Conservation (phyloP, 2,329 filamentous ascomycete genomes). For the Reticulascus tulasneorum region DNA sequence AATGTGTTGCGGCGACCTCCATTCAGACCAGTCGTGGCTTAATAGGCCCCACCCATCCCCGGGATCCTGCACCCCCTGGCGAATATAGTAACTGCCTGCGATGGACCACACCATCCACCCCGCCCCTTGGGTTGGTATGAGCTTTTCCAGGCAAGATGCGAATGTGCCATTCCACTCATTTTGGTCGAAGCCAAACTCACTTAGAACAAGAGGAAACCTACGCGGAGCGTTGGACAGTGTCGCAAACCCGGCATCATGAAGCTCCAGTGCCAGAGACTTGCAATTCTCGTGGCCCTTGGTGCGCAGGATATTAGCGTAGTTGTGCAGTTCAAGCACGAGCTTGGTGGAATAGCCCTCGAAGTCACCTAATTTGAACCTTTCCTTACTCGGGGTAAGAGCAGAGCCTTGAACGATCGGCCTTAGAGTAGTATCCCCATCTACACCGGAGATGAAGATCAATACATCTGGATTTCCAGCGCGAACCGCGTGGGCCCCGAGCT, state of each 20-base stretch:
- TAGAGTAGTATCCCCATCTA: conserved; percentile 53
- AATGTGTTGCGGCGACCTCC: conserved; percentile 40
- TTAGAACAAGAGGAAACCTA: conserved; percentile 11
- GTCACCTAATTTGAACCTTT: conserved; percentile 38
- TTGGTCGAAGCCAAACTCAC: conserved; percentile 10
- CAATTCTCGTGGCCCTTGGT: conserved; percentile 45
- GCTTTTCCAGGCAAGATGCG: conserved; percentile 46
- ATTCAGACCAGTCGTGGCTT: conserved; percentile 41
- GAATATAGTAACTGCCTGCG: conserved; percentile 44
- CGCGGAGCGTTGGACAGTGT: conserved; percentile 35
- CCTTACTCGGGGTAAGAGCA: conserved; percentile 41
- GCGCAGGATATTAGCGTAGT: conserved; percentile 50
- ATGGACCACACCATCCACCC: conserved; percentile 49
- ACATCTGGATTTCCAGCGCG: conserved; percentile 40
- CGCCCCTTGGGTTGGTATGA: conserved; percentile 42
- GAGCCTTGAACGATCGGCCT: conserved; percentile 47
- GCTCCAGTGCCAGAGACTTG: conserved; percentile 37
- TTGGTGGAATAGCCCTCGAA: conserved; percentile 50
- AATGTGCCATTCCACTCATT: conserved; percentile 27
- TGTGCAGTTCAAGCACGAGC: conserved; percentile 58
- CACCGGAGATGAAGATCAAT: conserved; percentile 51
- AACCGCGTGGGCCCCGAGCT: conserved; percentile 37
- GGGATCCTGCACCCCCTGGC: conserved; percentile 39
- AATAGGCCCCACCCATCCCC: conserved; percentile 45
- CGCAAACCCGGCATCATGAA: conserved; percentile 48